Base-by-base conservation (phyloP, 2,329 filamentous ascomycete species). In the Pseudocercospora macadamiae region DNA sequence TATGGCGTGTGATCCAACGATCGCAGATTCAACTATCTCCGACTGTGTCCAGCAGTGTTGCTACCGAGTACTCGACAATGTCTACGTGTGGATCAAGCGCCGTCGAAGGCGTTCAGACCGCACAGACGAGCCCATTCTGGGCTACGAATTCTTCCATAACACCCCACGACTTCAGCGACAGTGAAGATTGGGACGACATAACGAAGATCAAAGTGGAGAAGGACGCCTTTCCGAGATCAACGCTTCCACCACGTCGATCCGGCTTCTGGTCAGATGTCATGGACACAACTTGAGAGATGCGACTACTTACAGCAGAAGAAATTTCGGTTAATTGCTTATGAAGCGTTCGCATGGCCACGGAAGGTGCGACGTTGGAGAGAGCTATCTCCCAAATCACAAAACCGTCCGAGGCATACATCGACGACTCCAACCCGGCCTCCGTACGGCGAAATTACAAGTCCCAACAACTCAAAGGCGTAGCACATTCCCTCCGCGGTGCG, bases 1-100 rank as follows among this genome's bases (percentile, higher is more conserved):
- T 66, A 3, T 66, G 64, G 64, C 52, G 60, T n/a, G 59, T 64
- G 37, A 48, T 66, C n/a, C 57, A 57, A 25, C 23, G 36, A 19
- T 52, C 51, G 18, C 52, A 61, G 23, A 23, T 34, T 23, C 54
- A 42, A 12, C 57, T 56, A 16, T n/a, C 21, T 19, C 42, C 45
- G 2, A 60, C 55, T 14, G 30, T 51, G 4, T 62, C 60, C 49
- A 66, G 59, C 30, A 51, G 57, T 7, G 60, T 44, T 18, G 64
- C 64, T 18, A 59, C 60, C 9, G 57, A 59, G 16, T 57, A 30
- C 45, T 66, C 62, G 18, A 55, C 49, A 16, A 34, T 53, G 21
- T 62, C 64, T n/a, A 57, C 49, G 9, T 58, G 52, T 37, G 42
- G 26, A 9, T 61, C 57, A 44, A 57, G 57, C 10, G 37, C 53